Percentiles rank a stretch among this genome's conserved stretches.
Conservation (phyloP, 169 alveolate species). For the Babesia divergens region DNA sequence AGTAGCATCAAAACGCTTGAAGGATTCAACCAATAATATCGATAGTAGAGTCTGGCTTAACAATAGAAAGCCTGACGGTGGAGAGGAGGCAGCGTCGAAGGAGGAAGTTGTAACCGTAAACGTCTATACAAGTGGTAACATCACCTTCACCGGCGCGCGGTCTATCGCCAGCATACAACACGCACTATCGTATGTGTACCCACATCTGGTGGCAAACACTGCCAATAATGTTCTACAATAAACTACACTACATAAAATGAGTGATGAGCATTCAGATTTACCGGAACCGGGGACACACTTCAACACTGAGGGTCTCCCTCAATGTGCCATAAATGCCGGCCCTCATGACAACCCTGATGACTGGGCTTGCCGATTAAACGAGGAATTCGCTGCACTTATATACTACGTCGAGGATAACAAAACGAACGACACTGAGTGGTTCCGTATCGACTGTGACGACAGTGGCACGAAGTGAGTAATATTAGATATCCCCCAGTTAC, state of each 20-base stretch:
- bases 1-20: neutral
- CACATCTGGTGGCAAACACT: conserved; percentile 9
- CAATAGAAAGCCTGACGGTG: neutral
- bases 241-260: neutral
- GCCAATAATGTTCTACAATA: neutral
- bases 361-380: conserved; percentile 86
- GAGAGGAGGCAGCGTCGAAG: conserved; percentile 3
- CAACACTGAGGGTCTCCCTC: conserved; percentile 77
- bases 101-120: conserved; percentile 71
- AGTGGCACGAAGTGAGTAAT: conserved; percentile 85
- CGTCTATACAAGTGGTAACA: conserved; percentile 73
- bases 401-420: conserved; percentile 84
- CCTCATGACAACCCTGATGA: conserved; percentile 82
- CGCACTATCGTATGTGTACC: conserved; percentile 53
- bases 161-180: conserved; percentile 53
- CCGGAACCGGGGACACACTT: conserved; percentile 6
- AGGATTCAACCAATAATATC: neutral
- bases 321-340: conserved; percentile 88
- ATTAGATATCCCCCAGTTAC: neutral
- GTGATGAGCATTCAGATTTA: neutral
- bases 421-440: conserved; percentile 94
- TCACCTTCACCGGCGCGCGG: conserved; percentile 75
- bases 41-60: conserved; percentile 2
- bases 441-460: conserved; percentile 87
- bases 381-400: conserved; percentile 89